A percentile compares a stretch with the other conserved stretches of the same genome.
Conservation (phyloP, 2,329 filamentous ascomycete species). For the Teratosphaeria zuluensis region DNA sequence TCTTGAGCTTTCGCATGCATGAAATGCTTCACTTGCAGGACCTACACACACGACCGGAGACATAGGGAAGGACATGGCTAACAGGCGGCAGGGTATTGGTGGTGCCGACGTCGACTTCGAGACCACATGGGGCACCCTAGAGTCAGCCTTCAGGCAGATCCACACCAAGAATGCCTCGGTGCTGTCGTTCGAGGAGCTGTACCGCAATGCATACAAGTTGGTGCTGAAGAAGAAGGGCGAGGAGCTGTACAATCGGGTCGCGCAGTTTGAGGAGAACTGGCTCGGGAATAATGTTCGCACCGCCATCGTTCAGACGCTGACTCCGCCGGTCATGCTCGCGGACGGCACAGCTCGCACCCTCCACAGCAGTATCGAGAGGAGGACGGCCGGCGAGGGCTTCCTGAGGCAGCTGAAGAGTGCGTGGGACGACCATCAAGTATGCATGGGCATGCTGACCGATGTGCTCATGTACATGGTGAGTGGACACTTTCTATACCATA, state of each 20-base stretch:
- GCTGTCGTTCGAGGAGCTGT: slow-evolving; percentile 90
- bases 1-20: neutral
- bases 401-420: slow-evolving; percentile 63
- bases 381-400: slow-evolving; percentile 73
- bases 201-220: slow-evolving; percentile 87
- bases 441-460: slow-evolving; percentile 94
- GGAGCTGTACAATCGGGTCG: slow-evolving; percentile 70
- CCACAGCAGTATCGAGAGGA: slow-evolving; percentile 65
- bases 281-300: slow-evolving; percentile 64
- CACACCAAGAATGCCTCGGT: slow-evolving; percentile 83
- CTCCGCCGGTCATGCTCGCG: slow-evolving; percentile 51
- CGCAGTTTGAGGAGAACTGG: slow-evolving; percentile 72
- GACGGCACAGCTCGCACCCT: slow-evolving; percentile 21
- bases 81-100: slow-evolving; percentile 38
- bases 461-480: slow-evolving; percentile 81
- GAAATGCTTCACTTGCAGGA: neutral
- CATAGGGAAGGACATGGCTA: slow-evolving; percentile 1
- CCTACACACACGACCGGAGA: neutral
- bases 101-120: slow-evolving; percentile 69
- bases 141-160: slow-evolving; percentile 72
- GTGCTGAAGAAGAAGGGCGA: slow-evolving; percentile 81
- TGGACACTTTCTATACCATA: slow-evolving; percentile 1
- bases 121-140: slow-evolving; percentile 68
- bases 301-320: slow-evolving; percentile 61
- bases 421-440: slow-evolving; percentile 84